These are phyloP conservation scores for Lunularia cruciata DNA, from an alignment of 225 moss, liverwort and hornwort genomes.

Conservation along the genomic window DNA sequence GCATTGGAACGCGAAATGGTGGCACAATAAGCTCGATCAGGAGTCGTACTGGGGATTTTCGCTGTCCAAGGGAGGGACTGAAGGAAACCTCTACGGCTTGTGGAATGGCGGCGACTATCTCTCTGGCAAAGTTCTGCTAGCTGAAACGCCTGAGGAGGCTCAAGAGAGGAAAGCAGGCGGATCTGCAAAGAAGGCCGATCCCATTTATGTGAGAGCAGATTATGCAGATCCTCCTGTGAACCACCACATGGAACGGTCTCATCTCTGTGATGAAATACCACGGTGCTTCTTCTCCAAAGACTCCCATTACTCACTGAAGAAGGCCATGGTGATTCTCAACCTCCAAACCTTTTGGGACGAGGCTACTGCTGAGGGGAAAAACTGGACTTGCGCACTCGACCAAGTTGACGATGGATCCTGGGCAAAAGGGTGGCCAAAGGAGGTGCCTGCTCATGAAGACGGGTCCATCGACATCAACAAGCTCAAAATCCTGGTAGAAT, in stretches of 20 bases:
- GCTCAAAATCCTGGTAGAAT: conserved; percentile 14
- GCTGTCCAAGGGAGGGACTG: conserved; percentile 27
- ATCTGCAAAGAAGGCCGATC: neutral
- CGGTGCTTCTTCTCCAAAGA: conserved; percentile 10
- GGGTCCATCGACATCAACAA: neutral
- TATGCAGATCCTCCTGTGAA: neutral
- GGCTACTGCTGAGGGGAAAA: neutral
- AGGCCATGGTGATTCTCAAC: conserved; percentile 26
- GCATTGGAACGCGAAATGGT: conserved; percentile 28
- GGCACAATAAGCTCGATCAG: neutral
- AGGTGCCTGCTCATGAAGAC: conserved; percentile 18
- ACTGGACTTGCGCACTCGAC: neutral
- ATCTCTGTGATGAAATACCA: neutral
- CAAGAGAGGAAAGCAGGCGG: neutral
- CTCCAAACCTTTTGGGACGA: conserved; percentile 15
- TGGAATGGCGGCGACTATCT: conserved; percentile 37
- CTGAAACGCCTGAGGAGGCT: neutral
- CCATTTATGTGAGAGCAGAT: neutral
- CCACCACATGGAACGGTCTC: neutral
- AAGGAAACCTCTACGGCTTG: conserved; percentile 22
- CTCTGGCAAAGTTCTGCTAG: conserved; percentile 15
- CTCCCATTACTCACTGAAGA: conserved; percentile 19
- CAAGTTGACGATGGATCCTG: neutral
- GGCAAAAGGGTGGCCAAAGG: conserved; percentile 9
- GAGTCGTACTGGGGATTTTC: conserved; percentile 27